Conservation (phyloP, 1,284 basidiomycete genomes). For the Trichosporon inkin region DNA sequence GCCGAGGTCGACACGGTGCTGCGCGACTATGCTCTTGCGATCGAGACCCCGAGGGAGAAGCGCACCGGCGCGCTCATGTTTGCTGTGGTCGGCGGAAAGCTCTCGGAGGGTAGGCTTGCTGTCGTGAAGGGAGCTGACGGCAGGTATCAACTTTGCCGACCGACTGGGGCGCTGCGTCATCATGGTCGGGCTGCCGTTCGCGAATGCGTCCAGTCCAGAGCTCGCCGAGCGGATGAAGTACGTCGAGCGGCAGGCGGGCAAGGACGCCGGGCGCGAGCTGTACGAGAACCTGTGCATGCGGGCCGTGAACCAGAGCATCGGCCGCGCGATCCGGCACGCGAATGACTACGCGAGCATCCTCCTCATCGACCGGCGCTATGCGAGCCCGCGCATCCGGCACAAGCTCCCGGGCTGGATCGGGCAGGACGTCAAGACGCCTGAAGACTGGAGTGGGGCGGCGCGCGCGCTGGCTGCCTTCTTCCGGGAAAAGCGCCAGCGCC, state of each 20-base stretch:
- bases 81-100: slow-evolving; percentile 92
- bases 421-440: slow-evolving; percentile 59
- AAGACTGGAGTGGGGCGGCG: slow-evolving; percentile 70
- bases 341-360: slow-evolving; percentile 78
- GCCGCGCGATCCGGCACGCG: slow-evolving; percentile 81
- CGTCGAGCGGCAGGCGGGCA: slow-evolving; percentile 57
- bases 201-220: slow-evolving; percentile 85
- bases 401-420: slow-evolving; percentile 89
- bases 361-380: slow-evolving; percentile 78
- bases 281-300: slow-evolving; percentile 96
- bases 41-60: slow-evolving; percentile 32
- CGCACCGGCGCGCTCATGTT: slow-evolving; percentile 54
- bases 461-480: slow-evolving; percentile 68
- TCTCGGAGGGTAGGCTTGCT: slow-evolving; percentile 73
- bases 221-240: slow-evolving; percentile 87
- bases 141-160: slow-evolving; percentile 85
- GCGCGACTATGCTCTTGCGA: slow-evolving; percentile 67
- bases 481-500: slow-evolving; percentile 45
- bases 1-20: slow-evolving; percentile 72
- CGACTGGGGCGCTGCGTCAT: slow-evolving; percentile 82
- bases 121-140: background rate
- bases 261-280: slow-evolving; percentile 73
- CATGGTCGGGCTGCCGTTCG: slow-evolving; percentile 87
- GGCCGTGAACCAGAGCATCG: slow-evolving; percentile 94
- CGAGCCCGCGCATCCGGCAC: slow-evolving; percentile 59